Base-by-base conservation (phyloP, 192 early-diverging fungal species). In the Coemansia sp. region DNA sequence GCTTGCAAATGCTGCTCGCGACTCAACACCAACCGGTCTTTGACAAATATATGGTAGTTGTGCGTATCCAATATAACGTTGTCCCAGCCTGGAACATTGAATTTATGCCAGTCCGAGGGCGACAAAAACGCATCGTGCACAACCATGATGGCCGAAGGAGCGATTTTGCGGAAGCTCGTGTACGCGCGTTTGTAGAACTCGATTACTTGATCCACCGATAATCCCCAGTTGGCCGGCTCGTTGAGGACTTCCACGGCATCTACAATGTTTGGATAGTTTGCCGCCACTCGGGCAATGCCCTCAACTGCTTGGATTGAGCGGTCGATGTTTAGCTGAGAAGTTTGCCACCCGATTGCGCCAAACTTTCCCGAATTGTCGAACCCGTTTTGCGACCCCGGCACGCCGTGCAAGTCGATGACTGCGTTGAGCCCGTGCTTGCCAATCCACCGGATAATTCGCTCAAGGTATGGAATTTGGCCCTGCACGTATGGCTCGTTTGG, bases 331-430 rank as follows among this genome's bases (percentile, higher is more conserved):
- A 54, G 61, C 16, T 80, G 62, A 5, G 65, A 41, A 0, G 64
- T 57, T 37, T 77, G 78, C 83, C 83, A 87, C 10, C 66, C 65
- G 21, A 87, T 81, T 1, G 26, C 57, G 14, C 85, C 85, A 8
- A 57, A 62, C 12, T 59, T 65, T 3, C 86, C 86, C 11, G 82
- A 83, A 61, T 87, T 85, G 61, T 83, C 85, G 31, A 86, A 83
- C 16, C 86, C 86, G 56, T 87, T 87, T 56, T 87, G 86, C 39
- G 86, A 87, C 10, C 86, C 86, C 5, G 86, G 86, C 9, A 77
- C 72, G 12, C 86, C 86, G 47, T 87, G 86, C 17, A 87, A 61
- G 53, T 87, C 86, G 14, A 87, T 69, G 11, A 87, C 72, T 5
- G 75, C 86, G 23, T 87, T 78, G 16, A 87, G 60, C 1, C 64